Conservation (phyloP, 495 filamentous ascomycete species). For the Neurospora sp. region DNA sequence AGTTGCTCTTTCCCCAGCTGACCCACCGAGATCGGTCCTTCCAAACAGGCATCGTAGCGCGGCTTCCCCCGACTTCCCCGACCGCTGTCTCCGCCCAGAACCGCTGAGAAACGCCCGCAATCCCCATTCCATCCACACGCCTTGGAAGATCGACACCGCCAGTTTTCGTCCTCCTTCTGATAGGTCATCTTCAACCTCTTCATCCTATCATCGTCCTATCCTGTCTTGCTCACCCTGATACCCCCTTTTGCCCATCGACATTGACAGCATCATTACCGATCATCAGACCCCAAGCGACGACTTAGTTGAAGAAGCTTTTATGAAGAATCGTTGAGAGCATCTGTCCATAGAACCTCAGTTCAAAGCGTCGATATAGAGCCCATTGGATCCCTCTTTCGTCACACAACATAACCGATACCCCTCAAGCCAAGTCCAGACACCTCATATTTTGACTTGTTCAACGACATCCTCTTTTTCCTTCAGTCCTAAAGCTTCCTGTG, state of each 20-base stretch:
- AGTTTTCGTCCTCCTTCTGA: neutral
- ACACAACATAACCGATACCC: neutral
- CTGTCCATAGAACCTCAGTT: neutral
- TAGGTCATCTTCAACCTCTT: neutral
- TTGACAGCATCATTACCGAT: neutral
- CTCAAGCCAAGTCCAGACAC: neutral
- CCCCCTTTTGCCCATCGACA: neutral
- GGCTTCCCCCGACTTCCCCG: slow-evolving; percentile 1
- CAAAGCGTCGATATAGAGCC: neutral
- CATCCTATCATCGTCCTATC: neutral
- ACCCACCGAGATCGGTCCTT: slow-evolving; percentile 19
- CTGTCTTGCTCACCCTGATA: neutral
- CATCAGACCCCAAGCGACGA: neutral
- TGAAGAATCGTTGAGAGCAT: neutral
- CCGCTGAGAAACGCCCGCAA: neutral
- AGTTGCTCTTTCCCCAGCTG: slow-evolving; percentile 6
- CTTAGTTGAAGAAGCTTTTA: neutral
- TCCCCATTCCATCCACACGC: neutral
- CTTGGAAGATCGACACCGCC: neutral
- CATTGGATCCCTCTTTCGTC: neutral
- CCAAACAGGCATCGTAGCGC: slow-evolving; percentile 11
- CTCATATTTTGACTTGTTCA: neutral
- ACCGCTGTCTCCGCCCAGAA: neutral
- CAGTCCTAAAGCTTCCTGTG: neutral
- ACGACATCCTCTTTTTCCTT: neutral